Evolutionary conservation across 2,329 filamentous ascomycete genomes (phyloP), one percentile per base, ranked within the genome.

Genomic region (Xylariales sp.): DNA sequence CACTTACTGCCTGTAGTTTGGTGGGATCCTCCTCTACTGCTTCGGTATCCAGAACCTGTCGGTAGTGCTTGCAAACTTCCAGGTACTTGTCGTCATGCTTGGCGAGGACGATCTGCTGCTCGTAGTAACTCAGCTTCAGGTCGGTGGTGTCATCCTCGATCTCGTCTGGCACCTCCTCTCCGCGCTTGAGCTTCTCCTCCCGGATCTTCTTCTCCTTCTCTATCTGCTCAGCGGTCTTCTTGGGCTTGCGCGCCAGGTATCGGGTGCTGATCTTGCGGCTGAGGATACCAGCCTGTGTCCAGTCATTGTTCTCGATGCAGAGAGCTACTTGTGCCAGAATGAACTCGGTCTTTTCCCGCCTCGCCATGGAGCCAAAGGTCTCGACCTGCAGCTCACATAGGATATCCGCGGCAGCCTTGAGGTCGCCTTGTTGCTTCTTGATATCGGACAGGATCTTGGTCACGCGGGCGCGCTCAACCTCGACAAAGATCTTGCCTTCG

Each of bases 401-500:
- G 45, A 93, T 93, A 53, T 97, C 91, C 38, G 87, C 84, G 20
- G 93, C 93, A 5, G 88, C 82, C 59, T 87, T 88, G 56, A 95
- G 72, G 57, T 98, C 91, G 47, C 90, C 91, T 66, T 97, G 88
- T 48, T 86, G 70, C 68, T 95, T 96, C 76, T 97, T 97, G 74
- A 98, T 97, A 64, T 96, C 81, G 36, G 93, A 97, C 11, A 98
- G 76, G 49, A 95, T 94, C 60, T 85, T 88, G 54, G 93, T 98
- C 43, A 98, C 84, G 51, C 93, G 86, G 48, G 93, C 93, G 51
- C 93, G 83, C 74, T 98, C 93, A 37, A 98, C 93, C 72, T 98
- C 93, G 54, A 98, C 91, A 56, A 98, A 98, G 62, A 98, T 98
- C 85, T 98, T 98, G 67, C 93, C 93, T 67, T 98, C 93, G 7